Evolutionary conservation across 2,329 filamentous ascomycete species (phyloP).

Genomic region (Penicillium olsonii): DNA sequence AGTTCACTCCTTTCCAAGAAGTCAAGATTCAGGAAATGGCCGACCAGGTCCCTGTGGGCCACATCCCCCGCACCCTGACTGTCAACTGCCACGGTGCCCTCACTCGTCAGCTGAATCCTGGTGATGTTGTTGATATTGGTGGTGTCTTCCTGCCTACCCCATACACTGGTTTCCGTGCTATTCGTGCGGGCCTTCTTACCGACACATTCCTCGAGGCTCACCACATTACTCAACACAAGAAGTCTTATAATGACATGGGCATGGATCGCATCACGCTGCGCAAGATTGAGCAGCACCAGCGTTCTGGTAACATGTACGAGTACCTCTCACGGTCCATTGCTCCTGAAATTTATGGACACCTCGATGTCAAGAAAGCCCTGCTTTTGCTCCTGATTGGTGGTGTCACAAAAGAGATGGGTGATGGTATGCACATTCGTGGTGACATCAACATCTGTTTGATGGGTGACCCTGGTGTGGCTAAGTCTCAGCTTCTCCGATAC

Average conservation of each 20-base stretch:
- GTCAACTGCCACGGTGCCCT: conserved; percentile 85
- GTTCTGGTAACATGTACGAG: conserved; percentile 91
- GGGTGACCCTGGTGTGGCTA: conserved; percentile 99
- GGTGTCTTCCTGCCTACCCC: conserved; percentile 96
- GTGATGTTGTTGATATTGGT: conserved; percentile 89
- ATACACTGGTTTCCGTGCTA: conserved; percentile 98
- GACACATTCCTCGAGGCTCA: conserved; percentile 97
- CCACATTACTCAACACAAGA: conserved; percentile 92
- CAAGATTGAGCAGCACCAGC: conserved; percentile 81
- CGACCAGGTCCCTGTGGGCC: conserved; percentile 97
- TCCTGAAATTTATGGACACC: conserved; percentile 93
- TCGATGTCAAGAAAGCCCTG: conserved; percentile 97
- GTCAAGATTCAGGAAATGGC: conserved; percentile 98
- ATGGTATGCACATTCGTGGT: conserved; percentile 98
- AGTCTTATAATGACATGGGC: conserved; percentile 90
- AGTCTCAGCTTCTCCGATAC: conserved; percentile 97
- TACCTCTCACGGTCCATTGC: conserved; percentile 94
- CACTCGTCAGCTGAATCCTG: conserved; percentile 84
- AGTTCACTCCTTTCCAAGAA: conserved; percentile 96
- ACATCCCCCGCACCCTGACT: conserved; percentile 90
- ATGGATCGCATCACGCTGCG: conserved; percentile 77
- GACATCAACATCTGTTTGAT: conserved; percentile 99
- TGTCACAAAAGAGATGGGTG: conserved; percentile 93
- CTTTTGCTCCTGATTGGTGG: conserved; percentile 94
- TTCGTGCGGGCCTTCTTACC: conserved; percentile 91